A percentile compares a stretch with the other conserved stretches of the same genome.
Evolutionary conservation across 805 yeast genomes (phyloP).

Genomic region (Scheffersomyces lignosus): DNA sequence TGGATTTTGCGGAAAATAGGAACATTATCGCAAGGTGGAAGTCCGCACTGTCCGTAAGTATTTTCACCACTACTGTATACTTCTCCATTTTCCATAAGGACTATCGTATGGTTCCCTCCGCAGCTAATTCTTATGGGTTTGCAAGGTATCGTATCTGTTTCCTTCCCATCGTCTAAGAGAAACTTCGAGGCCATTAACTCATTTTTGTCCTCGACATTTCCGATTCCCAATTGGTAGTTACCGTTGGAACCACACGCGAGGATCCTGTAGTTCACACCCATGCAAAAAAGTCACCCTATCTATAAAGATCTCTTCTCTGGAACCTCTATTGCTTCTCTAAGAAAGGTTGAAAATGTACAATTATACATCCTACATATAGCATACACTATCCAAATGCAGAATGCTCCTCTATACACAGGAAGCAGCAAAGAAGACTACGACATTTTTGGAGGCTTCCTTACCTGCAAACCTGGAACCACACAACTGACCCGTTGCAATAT

Average conservation of each 20-base stretch:
- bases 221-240: constrained; percentile 66
- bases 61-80: constrained; percentile 64
- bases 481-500: no score
- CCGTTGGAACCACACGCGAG: constrained; percentile 87
- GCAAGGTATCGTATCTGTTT: constrained; percentile 8
- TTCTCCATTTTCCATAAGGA: constrained; percentile 54
- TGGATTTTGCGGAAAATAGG: constrained; percentile 16
- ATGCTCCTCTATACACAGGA: no score
- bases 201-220: constrained; percentile 46
- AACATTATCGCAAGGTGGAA: constrained; percentile 5
- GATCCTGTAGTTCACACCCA: constrained; percentile 22
- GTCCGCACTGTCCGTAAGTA: constrained; percentile 53
- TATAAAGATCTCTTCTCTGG: no score
- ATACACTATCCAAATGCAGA: no score
- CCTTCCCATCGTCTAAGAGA: constrained; percentile 2
- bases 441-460: no score
- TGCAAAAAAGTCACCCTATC: no score
- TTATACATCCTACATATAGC: no score
- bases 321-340: no score
- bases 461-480: no score
- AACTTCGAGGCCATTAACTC: constrained; percentile 18
- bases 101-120: constrained; percentile 86
- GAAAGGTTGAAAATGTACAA: no score
- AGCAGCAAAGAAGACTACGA: no score
- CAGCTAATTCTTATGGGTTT: constrained; percentile 52